A percentile compares a stretch with the other conserved stretches of the same genome.
Evolutionary conservation across 1,284 basidiomycete species (phyloP).

Genomic region (Irpex rosettiformis): DNA sequence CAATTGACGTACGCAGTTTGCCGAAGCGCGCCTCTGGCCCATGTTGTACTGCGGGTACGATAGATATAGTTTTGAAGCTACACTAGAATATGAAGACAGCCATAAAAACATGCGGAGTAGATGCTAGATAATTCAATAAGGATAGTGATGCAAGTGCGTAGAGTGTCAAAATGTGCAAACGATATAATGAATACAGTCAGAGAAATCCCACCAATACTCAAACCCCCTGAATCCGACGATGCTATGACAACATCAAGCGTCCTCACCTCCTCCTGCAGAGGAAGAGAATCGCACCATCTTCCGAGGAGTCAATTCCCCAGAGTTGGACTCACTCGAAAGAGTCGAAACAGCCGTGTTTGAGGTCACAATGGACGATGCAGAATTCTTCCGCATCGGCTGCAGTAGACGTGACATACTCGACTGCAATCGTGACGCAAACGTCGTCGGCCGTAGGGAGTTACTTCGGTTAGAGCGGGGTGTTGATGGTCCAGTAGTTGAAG

Average conservation of each 20-base stretch:
- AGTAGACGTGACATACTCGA: constrained; percentile 50
- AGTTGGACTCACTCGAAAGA: constrained; percentile 23
- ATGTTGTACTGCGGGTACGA: too few species aligned
- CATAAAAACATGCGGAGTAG: not conserved
- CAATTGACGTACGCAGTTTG: not conserved
- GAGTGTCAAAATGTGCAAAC: not conserved
- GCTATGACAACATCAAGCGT: not conserved
- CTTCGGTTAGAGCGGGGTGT: constrained; percentile 33
- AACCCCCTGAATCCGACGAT: not conserved
- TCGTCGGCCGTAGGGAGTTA: constrained; percentile 27
- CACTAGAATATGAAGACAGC: not conserved
- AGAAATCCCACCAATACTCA: not conserved
- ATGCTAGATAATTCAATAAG: constrained; percentile 1
- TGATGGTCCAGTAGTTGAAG: constrained; percentile 37
- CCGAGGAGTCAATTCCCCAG: constrained; percentile 23
- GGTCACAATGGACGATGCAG: constrained; percentile 14
- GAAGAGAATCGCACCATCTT: constrained; percentile 57
- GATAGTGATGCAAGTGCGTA: not conserved
- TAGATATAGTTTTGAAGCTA: too few species aligned
- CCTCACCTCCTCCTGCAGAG: constrained; percentile 6
- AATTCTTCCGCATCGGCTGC: constrained; percentile 22
- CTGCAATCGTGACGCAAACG: constrained; percentile 27
- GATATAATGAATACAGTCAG: not conserved
- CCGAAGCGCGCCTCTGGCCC: not conserved
- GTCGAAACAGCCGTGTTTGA: constrained; percentile 19